phyloP scores from a whole-genome alignment of 2,329 filamentous ascomycete genomes.

The Grosmannia clavigera region DNA sequence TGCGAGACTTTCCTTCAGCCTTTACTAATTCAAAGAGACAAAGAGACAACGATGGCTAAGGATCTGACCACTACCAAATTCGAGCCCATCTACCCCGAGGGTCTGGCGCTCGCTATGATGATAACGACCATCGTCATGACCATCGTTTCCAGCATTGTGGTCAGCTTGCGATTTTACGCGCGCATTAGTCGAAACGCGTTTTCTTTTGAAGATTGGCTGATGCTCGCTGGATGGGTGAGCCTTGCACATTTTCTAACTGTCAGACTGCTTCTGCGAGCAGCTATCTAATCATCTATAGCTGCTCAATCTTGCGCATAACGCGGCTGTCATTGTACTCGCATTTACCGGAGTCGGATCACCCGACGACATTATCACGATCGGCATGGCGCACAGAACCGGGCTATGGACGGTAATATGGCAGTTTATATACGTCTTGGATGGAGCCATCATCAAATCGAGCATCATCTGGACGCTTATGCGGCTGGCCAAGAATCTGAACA shows the following conservation, averaged over 20 bases:
- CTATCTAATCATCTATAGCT: neutral
- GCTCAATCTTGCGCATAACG: neutral
- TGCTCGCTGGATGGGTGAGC: constrained; percentile 3
- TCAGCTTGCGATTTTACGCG: constrained; percentile 13
- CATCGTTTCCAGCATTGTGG: constrained; percentile 12
- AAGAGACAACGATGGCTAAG: neutral
- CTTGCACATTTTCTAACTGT: neutral
- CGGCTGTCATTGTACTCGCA: neutral
- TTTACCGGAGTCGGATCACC: constrained; percentile 1
- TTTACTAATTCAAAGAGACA: neutral
- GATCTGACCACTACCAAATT: neutral
- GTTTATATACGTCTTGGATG: neutral
- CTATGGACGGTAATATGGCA: constrained; percentile 2
- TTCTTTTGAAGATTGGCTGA: constrained; percentile 3
- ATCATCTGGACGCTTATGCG: constrained; percentile 18
- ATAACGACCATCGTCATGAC: constrained; percentile 8
- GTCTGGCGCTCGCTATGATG: constrained; percentile 3
- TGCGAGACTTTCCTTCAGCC: neutral
- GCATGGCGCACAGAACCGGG: neutral
- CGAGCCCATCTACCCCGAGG: constrained; percentile 1
- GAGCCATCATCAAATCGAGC: constrained; percentile 14
- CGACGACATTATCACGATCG: neutral
- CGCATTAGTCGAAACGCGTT: neutral
- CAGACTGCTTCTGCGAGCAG: too few species aligned
- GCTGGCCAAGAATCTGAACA: constrained; percentile 11